A percentile compares a stretch with the other conserved stretches of the same genome.
phyloP scores from a whole-genome alignment of 768 basidiomycete species.

The Termitomyces sp. region DNA sequence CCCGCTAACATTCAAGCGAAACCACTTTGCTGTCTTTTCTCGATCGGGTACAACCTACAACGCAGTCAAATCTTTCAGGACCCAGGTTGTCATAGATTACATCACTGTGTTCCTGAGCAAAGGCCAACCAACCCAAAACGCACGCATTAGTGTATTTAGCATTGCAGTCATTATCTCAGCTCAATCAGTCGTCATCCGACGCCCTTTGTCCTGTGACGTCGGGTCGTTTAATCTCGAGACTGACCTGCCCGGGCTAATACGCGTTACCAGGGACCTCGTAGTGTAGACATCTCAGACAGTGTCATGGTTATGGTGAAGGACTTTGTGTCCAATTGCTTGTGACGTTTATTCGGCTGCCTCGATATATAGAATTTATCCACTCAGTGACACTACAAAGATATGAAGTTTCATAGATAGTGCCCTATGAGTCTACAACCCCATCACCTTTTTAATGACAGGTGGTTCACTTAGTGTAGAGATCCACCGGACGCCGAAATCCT shows the following conservation, averaged over 20 bases:
- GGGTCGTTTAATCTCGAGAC: neutral
- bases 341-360: neutral
- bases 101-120: neutral
- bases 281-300: neutral
- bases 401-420: neutral
- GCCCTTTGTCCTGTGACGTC: neutral
- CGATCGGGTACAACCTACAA: neutral
- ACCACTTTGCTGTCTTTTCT: neutral
- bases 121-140: no score
- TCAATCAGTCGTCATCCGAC: neutral
- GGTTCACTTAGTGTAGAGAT: constrained; percentile 48
- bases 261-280: neutral
- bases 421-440: neutral
- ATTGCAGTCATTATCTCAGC: neutral
- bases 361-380: neutral
- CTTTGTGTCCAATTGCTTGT: no score
- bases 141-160: neutral
- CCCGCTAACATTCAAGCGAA: neutral
- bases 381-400: no score
- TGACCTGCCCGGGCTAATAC: no score
- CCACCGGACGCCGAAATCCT: constrained; percentile 63
- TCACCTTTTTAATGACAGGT: no score
- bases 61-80: neutral
- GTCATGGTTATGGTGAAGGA: neutral
- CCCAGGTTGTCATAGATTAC: neutral